Evolutionary conservation across 352 stramenopile genomes (phyloP).

Genomic region (Phytophthora fragariae): DNA sequence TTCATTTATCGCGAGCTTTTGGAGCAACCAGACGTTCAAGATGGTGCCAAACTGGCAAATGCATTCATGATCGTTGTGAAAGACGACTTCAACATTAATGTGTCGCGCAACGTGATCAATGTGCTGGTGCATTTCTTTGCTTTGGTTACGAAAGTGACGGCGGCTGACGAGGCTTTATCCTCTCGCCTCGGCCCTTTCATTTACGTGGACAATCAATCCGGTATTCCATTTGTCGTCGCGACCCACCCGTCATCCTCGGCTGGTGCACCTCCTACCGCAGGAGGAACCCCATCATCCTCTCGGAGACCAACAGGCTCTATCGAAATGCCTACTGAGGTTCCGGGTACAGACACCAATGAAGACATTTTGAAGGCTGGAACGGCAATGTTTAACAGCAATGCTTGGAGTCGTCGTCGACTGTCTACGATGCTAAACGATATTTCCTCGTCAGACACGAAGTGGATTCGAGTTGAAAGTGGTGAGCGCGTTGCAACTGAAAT

Average conservation of each 20-base stretch:
- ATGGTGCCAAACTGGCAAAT: conserved; percentile 57
- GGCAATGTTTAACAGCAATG: conserved; percentile 56
- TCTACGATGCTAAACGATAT: conserved; percentile 82
- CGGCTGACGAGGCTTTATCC: conserved; percentile 46
- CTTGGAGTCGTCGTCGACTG: conserved; percentile 72
- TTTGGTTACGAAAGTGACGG: conserved; percentile 74
- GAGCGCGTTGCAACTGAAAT: conserved; percentile 79
- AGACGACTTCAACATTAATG: conserved; percentile 84
- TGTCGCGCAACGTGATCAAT: conserved; percentile 86
- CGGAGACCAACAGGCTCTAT: conserved; percentile 50
- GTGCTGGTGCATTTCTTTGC: conserved; percentile 81
- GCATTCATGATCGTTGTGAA: conserved; percentile 83
- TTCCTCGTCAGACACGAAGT: conserved; percentile 72
- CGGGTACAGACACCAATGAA: conserved; percentile 47
- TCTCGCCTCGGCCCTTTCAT: conserved; percentile 80
- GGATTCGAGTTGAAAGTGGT: conserved; percentile 72
- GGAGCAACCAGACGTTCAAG: conserved; percentile 61
- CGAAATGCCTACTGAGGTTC: conserved; percentile 63
- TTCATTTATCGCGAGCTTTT: conserved; percentile 87
- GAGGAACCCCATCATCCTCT: conserved; percentile 34
- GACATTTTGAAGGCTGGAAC: conserved; percentile 55
- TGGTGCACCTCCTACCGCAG: conserved; percentile 11
- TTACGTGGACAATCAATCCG: conserved; percentile 89
- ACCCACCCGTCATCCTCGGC: conserved; percentile 51
- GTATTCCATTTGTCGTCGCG: conserved; percentile 85